phyloP scores from a whole-genome alignment of 305 asterid genomes.

The Solanum chacoense region DNA sequence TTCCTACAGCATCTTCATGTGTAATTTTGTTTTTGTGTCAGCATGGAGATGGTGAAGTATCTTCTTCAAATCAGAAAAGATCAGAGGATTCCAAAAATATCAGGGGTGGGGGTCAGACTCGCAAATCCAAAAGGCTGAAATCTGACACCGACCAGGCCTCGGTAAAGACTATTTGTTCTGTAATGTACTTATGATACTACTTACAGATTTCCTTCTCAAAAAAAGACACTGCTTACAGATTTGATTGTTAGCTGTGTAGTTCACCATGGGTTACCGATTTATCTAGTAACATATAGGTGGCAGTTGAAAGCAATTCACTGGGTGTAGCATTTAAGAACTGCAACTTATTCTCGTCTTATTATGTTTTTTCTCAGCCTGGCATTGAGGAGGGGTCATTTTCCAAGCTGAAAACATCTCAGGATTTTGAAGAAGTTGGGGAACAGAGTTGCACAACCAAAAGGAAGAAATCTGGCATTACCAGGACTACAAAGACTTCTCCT shows the following conservation, averaged over 20 bases:
- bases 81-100: background rate
- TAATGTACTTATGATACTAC: background rate
- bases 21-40: slow-evolving; percentile 2
- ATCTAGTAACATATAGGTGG: background rate
- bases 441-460: background rate
- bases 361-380: background rate
- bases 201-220: background rate
- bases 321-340: background rate
- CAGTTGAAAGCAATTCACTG: background rate
- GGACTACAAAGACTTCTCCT: background rate
- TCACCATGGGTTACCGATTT: background rate
- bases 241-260: background rate
- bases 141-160: background rate
- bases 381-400: background rate
- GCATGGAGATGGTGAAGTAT: background rate
- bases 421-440: background rate
- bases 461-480: background rate
- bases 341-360: background rate
- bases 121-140: background rate
- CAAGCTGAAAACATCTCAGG: slow-evolving; percentile 2
- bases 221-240: background rate
- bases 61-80: background rate
- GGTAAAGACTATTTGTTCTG: background rate
- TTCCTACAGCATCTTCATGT: background rate
- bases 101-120: background rate